These are phyloP conservation scores for Ceratocystis papillata DNA, from an alignment of 2,329 filamentous ascomycete genomes.

Conservation along the genomic window DNA sequence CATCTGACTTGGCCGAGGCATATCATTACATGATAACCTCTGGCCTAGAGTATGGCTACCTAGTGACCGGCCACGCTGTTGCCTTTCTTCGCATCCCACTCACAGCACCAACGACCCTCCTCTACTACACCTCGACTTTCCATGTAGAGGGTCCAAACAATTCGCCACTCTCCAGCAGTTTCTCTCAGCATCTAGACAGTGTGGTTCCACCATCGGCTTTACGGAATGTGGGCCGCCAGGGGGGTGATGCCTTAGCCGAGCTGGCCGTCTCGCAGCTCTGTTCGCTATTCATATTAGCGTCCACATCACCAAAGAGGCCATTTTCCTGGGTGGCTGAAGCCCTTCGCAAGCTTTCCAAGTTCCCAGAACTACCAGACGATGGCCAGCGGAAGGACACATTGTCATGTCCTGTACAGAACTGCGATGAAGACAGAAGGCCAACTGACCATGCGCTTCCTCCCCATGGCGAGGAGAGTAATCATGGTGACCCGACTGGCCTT, in stretches of 20 bases:
- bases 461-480: background rate
- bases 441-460: no score
- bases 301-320: background rate
- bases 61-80: background rate
- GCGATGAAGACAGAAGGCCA: no score
- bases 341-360: background rate
- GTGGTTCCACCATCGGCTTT: no score
- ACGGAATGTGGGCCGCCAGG: no score
- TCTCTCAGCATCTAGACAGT: no score
- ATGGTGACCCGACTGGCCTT: background rate
- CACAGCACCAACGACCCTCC: background rate
- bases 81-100: background rate
- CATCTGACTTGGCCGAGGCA: background rate
- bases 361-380: background rate
- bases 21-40: background rate
- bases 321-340: background rate
- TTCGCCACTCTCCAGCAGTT: background rate
- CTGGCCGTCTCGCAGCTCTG: background rate
- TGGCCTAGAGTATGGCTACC: background rate
- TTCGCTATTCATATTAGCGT: background rate
- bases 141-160: background rate
- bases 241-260: background rate
- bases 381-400: background rate
- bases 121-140: background rate
- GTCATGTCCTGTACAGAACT: no score